These are phyloP conservation scores for Starmerella roubikii DNA, from an alignment of 805 yeast species.

Conservation along the genomic window DNA sequence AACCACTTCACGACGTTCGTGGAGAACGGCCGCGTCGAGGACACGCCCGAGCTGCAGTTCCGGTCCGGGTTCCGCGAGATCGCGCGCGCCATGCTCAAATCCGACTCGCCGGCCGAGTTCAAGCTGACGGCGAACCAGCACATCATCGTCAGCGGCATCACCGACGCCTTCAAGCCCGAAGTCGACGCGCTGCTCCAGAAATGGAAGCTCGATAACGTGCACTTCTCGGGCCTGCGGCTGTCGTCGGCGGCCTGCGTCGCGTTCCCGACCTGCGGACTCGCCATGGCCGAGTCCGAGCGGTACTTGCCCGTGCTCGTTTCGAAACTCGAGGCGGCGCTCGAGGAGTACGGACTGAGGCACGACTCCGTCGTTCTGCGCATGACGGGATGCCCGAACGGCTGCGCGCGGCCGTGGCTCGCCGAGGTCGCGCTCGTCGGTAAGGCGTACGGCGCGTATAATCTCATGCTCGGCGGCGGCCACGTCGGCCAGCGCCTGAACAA, in stretches of 20 bases:
- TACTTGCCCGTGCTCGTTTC: conserved; percentile 69
- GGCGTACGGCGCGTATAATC: conserved; percentile 83
- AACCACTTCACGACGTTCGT: conserved; percentile 89
- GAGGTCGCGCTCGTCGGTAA: conserved; percentile 93
- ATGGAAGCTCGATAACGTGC: conserved; percentile 72
- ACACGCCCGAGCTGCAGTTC: conserved; percentile 79
- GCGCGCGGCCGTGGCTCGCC: conserved; percentile 97
- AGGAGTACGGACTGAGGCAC: conserved; percentile 84
- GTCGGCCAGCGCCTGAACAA: conserved; percentile 87
- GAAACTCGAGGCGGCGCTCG: conserved; percentile 74
- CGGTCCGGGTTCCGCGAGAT: conserved; percentile 71
- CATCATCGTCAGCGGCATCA: conserved; percentile 57
- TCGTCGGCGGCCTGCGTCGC: conserved; percentile 96
- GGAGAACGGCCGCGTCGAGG: conserved; percentile 93
- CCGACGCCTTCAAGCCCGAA: conserved; percentile 49
- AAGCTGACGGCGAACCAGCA: conserved; percentile 95
- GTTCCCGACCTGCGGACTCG: conserved; percentile 95
- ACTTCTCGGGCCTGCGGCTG: conserved; percentile 69
- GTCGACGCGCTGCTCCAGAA: conserved; percentile 53
- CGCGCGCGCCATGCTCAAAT: conserved; percentile 48
- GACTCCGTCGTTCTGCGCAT: conserved; percentile 93
- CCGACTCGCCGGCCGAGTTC: conserved; percentile 46
- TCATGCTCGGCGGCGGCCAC: conserved; percentile 92
- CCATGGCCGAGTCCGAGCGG: conserved; percentile 97
- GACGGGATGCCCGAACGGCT: conserved; percentile 99